Evolutionary conservation across 768 basidiomycete species (phyloP).

Genomic region (Macrolepiota fuliginosa): DNA sequence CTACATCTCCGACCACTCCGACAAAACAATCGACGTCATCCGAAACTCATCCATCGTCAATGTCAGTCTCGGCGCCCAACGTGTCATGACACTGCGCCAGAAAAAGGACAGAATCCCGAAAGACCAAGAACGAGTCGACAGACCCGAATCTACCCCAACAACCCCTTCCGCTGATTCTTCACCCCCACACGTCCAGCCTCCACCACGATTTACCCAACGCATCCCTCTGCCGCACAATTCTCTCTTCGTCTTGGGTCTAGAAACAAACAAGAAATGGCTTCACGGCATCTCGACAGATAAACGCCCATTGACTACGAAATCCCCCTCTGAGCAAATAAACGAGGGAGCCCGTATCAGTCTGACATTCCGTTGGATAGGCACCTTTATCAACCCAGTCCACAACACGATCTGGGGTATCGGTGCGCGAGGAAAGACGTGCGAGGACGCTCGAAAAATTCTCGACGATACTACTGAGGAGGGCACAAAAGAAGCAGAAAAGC

Average conservation of each 20-base stretch:
- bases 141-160: not conserved
- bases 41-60: constrained; percentile 76
- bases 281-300: constrained; percentile 80
- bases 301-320: constrained; percentile 53
- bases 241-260: constrained; percentile 76
- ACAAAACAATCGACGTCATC: constrained; percentile 83
- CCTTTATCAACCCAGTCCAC: constrained; percentile 57
- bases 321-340: constrained; percentile 48
- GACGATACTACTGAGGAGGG: constrained; percentile 1
- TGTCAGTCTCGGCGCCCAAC: constrained; percentile 76
- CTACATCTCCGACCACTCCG: constrained; percentile 84
- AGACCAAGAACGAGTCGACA: constrained; percentile 11
- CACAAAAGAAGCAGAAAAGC: constrained; percentile 2
- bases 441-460: constrained; percentile 35
- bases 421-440: constrained; percentile 58
- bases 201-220: constrained; percentile 49
- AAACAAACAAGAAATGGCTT: constrained; percentile 72
- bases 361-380: constrained; percentile 78
- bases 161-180: not conserved
- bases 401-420: constrained; percentile 71
- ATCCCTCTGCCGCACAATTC: constrained; percentile 79
- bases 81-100: constrained; percentile 69
- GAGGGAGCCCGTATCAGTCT: constrained; percentile 73
- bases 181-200: constrained; percentile 11
- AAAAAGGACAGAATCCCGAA: constrained; percentile 47